These are phyloP conservation scores for Achaetomiella virescens DNA, from an alignment of 495 filamentous ascomycete genomes.

Conservation along the genomic window DNA sequence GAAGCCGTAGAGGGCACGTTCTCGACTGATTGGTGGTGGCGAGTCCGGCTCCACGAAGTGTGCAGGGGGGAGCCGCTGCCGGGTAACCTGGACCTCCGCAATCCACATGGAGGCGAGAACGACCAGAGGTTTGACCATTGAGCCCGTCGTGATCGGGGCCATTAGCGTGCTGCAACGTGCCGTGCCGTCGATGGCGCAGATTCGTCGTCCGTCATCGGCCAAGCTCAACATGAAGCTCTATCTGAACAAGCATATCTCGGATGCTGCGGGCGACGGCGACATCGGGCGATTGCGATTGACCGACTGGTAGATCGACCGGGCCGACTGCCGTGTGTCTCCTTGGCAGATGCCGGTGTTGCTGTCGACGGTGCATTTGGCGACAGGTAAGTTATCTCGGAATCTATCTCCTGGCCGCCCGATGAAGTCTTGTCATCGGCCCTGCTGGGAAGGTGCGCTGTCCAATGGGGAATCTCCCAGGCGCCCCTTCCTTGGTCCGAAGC, in stretches of 20 bases:
- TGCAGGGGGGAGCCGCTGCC: slow-evolving; percentile 14
- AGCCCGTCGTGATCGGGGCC: slow-evolving; percentile 1
- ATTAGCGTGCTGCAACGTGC: slow-evolving; percentile 8
- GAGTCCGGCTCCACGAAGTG: slow-evolving; percentile 13
- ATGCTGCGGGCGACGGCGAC: no score
- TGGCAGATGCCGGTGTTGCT: no score
- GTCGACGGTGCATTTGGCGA: no score
- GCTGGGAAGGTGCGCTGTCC: neutral
- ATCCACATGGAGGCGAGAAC: slow-evolving; percentile 3
- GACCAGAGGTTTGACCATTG: no score
- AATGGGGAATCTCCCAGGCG: slow-evolving; percentile 11
- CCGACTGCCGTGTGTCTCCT: neutral
- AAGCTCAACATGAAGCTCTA: no score
- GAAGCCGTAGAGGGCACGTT: slow-evolving; percentile 30
- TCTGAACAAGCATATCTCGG: no score
- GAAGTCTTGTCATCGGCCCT: neutral
- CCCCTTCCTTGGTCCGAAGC: neutral
- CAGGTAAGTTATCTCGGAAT: no score
- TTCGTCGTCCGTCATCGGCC: neutral
- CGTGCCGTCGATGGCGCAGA: slow-evolving; percentile 1
- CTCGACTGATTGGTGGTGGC: slow-evolving; percentile 28
- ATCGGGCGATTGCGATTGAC: neutral
- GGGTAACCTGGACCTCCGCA: neutral
- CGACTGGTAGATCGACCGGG: neutral
- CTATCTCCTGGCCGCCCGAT: neutral